Conservation (phyloP, 306 rosid genomes). For the Senna siamea region DNA sequence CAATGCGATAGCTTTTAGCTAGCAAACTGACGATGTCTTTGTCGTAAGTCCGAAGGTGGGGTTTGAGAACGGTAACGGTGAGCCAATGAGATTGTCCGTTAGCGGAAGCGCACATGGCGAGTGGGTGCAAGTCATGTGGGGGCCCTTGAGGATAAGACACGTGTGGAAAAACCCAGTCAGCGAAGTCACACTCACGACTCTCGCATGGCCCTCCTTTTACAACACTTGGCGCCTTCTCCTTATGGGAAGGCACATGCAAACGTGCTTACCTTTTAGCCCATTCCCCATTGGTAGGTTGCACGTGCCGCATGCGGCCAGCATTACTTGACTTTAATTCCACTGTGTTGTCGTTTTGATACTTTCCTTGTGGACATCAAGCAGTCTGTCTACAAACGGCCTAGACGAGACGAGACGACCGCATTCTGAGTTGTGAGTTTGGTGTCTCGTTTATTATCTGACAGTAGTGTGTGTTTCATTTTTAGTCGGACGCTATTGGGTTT, state of each 20-base stretch:
- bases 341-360: background rate
- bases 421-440: too few relatives aligned
- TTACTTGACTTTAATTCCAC: background rate
- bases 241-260: constrained; percentile 42
- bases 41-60: constrained; percentile 13
- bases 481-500: too few relatives aligned
- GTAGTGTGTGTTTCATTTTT: too few relatives aligned
- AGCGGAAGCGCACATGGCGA: constrained; percentile 59
- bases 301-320: constrained; percentile 7
- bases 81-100: constrained; percentile 39
- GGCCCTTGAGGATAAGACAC: constrained; percentile 32
- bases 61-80: background rate
- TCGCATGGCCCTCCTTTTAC: background rate
- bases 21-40: background rate
- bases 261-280: background rate
- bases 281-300: background rate
- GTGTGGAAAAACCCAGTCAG: constrained; percentile 23
- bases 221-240: constrained; percentile 41
- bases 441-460: too few relatives aligned
- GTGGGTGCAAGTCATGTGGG: constrained; percentile 51
- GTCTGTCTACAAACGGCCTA: background rate
- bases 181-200: constrained; percentile 27
- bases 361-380: background rate
- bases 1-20: too few relatives aligned
- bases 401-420: background rate